Evolutionary conservation across 768 basidiomycete genomes (phyloP), one percentile per base, ranked within the genome.

Genomic region (Lanmaoa rubissima): DNA sequence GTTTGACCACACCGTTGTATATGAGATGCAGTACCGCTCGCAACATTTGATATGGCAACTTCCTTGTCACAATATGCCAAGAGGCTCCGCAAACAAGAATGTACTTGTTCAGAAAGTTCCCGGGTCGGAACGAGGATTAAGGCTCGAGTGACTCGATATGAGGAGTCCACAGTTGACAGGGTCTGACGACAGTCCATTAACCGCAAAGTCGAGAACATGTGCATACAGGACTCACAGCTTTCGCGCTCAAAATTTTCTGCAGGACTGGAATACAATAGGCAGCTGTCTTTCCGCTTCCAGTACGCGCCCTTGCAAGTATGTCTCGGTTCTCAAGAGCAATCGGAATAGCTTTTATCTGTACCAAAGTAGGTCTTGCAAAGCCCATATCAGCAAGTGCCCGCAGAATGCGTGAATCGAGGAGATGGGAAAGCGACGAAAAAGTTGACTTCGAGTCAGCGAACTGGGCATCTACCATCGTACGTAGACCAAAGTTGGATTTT

Each of bases 221-320:
- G 53, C 1, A 50, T 24, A 24, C 14, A 16, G 42, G 57, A 80
- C 87, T 73, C 71, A 93, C 93, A 69, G 76, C 78, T 82, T 94
- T 95, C 3, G 83, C 81, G 59, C 78, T 83, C 52, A 98, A 67
- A 24, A 98, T 86, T 71, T 93, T 95, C 70, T 98, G 94, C 0
- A 92, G 77, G 26, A 95, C 75, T 0, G 97, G 97, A 11, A 98
- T 80, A 64, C 91, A 92, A 70, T 99, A 99, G 3, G 97, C 94
- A 4, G 90, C 92, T 0, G 97, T 99, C 77, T 99, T 99, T 26
- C 97, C 97, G 55, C 92, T 94, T 17, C 97, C 97, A 4, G 97
- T 99, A 34, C 92, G 83, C 3, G 97, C 96, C 44, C 92, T 83
- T 19, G 95, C 96, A 34, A 99, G 84, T 52, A 99, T 90, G 71